Evolutionary conservation across 176 grass and related monocot genomes (phyloP).

Genomic region (Urochloa ruziziensis): DNA sequence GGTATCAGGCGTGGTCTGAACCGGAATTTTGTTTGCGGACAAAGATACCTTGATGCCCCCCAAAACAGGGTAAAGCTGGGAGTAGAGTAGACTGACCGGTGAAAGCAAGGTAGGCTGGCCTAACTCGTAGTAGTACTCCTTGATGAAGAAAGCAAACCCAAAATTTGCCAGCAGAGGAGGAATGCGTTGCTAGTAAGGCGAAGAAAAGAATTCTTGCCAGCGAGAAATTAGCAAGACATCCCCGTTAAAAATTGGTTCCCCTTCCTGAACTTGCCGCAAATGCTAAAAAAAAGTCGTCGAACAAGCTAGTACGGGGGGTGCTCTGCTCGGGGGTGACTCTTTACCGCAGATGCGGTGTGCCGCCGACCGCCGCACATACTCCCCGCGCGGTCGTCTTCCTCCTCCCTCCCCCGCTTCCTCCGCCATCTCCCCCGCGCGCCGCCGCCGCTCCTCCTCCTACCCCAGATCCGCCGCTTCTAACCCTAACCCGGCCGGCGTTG

Average conservation of each 20-base stretch:
- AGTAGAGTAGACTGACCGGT: neutral
- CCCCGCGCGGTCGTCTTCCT: too few species aligned
- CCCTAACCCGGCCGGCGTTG: too few species aligned
- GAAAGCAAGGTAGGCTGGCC: conserved; percentile 17
- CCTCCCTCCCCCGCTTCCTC: too few species aligned
- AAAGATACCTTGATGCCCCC: conserved; percentile 10
- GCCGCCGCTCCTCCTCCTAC: too few species aligned
- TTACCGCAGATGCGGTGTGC: too few species aligned
- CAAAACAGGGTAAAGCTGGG: conserved; percentile 5
- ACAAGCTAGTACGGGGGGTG: too few species aligned
- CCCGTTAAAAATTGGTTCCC: neutral
- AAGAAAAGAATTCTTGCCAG: conserved; percentile 41
- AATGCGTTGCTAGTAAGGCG: neutral
- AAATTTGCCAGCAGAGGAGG: neutral
- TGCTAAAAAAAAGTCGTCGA: too few species aligned
- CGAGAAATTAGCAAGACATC: neutral
- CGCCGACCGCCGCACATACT: too few species aligned
- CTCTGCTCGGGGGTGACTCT: too few species aligned
- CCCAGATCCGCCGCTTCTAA: too few species aligned
- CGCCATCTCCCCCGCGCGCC: too few species aligned
- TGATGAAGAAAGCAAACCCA: neutral
- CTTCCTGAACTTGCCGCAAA: neutral
- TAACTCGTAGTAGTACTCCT: neutral
- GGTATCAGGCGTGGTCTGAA: neutral
- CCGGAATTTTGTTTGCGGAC: neutral